phyloP scores from a whole-genome alignment of 2,329 filamentous ascomycete species.

The Verticillium albo-atrum region DNA sequence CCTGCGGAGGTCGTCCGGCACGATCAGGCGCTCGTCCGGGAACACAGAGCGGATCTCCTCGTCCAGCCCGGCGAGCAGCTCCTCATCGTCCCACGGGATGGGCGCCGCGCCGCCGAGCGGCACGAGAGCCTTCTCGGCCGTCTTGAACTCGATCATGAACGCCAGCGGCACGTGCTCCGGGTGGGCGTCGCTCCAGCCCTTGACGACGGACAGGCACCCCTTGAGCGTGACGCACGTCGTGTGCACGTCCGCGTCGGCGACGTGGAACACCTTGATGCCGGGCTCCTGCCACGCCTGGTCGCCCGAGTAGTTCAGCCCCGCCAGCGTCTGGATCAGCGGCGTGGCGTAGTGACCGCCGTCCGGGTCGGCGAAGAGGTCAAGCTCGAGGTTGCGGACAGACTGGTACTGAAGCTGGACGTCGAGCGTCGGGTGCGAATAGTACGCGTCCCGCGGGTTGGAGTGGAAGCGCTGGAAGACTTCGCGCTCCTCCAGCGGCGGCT shows the following conservation, averaged over 20 bases:
- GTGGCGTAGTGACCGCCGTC: conserved; percentile 41
- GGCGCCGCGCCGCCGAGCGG: conserved; percentile 27
- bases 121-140: conserved; percentile 16
- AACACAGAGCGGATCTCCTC: conserved; percentile 41
- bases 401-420: conserved; percentile 39
- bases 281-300: conserved; percentile 32
- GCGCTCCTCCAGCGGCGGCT: conserved; percentile 35
- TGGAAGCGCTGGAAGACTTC: conserved; percentile 31
- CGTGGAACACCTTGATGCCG: conserved; percentile 44
- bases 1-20: conserved; percentile 40
- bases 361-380: conserved; percentile 44
- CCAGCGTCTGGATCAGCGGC: conserved; percentile 35
- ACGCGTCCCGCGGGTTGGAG: conserved; percentile 32
- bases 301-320: conserved; percentile 31
- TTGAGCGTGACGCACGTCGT: conserved; percentile 40
- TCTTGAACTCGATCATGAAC: conserved; percentile 46
- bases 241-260: conserved; percentile 43
- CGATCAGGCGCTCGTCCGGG: conserved; percentile 32
- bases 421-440: conserved; percentile 42
- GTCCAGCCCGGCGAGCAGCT: conserved; percentile 37
- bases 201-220: conserved; percentile 36
- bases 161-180: conserved; percentile 39
- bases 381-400: conserved; percentile 40
- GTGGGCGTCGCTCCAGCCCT: conserved; percentile 37
- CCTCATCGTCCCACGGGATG: conserved; percentile 36